Conservation (phyloP, 2,329 filamentous ascomycete species). For the Penicillium sp. region DNA sequence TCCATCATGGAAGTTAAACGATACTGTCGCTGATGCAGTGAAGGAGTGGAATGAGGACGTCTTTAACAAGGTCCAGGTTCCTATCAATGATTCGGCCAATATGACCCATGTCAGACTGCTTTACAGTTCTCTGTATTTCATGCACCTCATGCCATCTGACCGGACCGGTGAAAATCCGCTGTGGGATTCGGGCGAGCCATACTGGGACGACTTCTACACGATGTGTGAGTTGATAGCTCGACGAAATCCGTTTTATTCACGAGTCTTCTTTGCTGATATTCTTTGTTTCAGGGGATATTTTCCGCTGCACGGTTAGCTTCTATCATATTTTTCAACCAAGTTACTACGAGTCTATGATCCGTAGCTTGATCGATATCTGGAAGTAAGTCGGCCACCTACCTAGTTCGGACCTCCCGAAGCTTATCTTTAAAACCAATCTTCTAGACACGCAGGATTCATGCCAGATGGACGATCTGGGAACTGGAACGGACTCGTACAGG, state of each 20-base stretch:
- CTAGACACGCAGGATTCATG: slow-evolving; percentile 58
- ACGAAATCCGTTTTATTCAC: no score
- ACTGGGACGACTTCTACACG: slow-evolving; percentile 73
- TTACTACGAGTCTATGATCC: slow-evolving; percentile 67
- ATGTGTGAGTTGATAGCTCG: slow-evolving; percentile 45
- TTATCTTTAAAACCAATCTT: no score
- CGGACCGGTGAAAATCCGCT: slow-evolving; percentile 71
- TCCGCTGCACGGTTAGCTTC: slow-evolving; percentile 68
- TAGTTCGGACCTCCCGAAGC: background rate
- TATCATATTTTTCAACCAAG: slow-evolving; percentile 68
- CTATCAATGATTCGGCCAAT: slow-evolving; percentile 36
- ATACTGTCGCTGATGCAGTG: slow-evolving; percentile 55
- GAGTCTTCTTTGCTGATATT: background rate
- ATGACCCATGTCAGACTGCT: slow-evolving; percentile 33
- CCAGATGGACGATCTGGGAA: slow-evolving; percentile 71
- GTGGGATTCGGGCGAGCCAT: slow-evolving; percentile 68
- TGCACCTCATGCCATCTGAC: slow-evolving; percentile 70
- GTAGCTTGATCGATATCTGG: slow-evolving; percentile 71
- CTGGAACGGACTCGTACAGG: slow-evolving; percentile 66
- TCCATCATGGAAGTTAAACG: slow-evolving; percentile 64
- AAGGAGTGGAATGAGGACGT: slow-evolving; percentile 64
- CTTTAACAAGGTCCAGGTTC: slow-evolving; percentile 49
- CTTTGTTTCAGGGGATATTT: slow-evolving; percentile 61
- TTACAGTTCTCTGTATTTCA: slow-evolving; percentile 59
- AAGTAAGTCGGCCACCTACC: slow-evolving; percentile 45